A percentile compares a stretch with the other conserved stretches of the same genome.
phyloP scores from a whole-genome alignment of 345 rosid genomes.

The Hirschfeldia incana region DNA sequence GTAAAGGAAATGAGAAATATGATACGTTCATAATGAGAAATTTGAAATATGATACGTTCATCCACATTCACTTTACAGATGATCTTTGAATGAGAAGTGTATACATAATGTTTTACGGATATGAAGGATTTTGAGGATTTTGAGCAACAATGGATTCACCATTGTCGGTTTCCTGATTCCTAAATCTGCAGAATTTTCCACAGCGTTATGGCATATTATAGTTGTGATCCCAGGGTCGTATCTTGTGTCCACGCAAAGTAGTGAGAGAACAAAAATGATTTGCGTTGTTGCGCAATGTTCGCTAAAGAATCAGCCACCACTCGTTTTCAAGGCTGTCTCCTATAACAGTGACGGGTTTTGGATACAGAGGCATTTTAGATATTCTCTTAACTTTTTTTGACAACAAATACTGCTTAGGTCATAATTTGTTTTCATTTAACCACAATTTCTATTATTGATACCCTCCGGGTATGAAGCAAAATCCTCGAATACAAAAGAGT shows the following conservation, averaged over 20 bases:
- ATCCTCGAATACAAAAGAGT: constrained; percentile 14
- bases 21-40: background rate
- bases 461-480: constrained; percentile 30
- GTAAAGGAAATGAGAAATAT: constrained; percentile 9
- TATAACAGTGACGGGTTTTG: constrained; percentile 33
- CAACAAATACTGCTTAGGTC: constrained; percentile 14
- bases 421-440: constrained; percentile 9
- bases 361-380: background rate
- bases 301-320: constrained; percentile 14
- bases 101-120: constrained; percentile 37
- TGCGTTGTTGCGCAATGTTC: constrained; percentile 25
- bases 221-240: background rate
- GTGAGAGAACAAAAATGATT: constrained; percentile 9
- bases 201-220: background rate
- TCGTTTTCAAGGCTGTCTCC: constrained; percentile 25
- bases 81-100: background rate
- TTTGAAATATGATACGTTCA: background rate
- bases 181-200: background rate
- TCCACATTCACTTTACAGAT: background rate
- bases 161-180: background rate
- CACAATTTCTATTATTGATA: constrained; percentile 27
- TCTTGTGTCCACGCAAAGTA: constrained; percentile 17
- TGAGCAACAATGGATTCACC: constrained; percentile 47
- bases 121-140: constrained; percentile 45
- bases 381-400: constrained; percentile 3